Conservation (phyloP, 2,329 filamentous ascomycete genomes). For the Claviceps humidiphila region DNA sequence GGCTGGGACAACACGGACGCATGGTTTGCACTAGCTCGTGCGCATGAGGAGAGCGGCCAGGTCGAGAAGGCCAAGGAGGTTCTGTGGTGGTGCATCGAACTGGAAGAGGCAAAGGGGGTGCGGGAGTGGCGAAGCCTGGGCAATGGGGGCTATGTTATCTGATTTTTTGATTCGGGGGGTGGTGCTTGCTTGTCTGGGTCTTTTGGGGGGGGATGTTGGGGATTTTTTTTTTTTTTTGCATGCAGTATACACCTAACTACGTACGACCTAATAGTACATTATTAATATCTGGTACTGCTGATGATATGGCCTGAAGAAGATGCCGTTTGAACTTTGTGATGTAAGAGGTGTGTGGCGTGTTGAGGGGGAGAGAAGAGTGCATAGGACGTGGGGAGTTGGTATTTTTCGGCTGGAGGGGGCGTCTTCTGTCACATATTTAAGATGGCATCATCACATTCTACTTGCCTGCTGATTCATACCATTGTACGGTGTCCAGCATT, state of each 20-base stretch:
- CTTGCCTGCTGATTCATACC: too few relatives aligned
- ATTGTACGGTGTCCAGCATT: too few relatives aligned
- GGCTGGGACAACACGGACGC: conserved; percentile 91
- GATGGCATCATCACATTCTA: too few relatives aligned
- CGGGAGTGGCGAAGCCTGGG: conserved; percentile 65
- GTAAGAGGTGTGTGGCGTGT: too few relatives aligned
- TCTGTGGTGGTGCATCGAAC: conserved; percentile 93
- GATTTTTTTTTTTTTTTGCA: background rate
- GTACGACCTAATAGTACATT: background rate
- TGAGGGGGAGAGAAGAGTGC: too few relatives aligned
- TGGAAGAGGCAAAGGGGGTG: conserved; percentile 74
- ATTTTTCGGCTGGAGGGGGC: too few relatives aligned
- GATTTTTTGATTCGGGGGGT: conserved; percentile 10
- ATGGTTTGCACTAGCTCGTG: conserved; percentile 78
- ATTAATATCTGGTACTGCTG: too few relatives aligned
- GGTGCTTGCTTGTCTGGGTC: too few relatives aligned
- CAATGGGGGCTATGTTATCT: conserved; percentile 47
- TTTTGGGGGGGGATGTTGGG: background rate
- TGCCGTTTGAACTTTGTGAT: too few relatives aligned
- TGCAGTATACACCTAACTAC: background rate
- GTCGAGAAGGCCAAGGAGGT: conserved; percentile 80
- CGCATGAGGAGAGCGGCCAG: conserved; percentile 79
- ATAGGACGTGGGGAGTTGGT: too few relatives aligned
- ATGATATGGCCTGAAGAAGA: too few relatives aligned
- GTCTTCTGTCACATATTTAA: too few relatives aligned